A percentile compares a stretch with the other conserved stretches of the same genome.
These are phyloP conservation scores for Diaporthe caulivora DNA, from an alignment of 2,329 filamentous ascomycete species.

Conservation along the genomic window DNA sequence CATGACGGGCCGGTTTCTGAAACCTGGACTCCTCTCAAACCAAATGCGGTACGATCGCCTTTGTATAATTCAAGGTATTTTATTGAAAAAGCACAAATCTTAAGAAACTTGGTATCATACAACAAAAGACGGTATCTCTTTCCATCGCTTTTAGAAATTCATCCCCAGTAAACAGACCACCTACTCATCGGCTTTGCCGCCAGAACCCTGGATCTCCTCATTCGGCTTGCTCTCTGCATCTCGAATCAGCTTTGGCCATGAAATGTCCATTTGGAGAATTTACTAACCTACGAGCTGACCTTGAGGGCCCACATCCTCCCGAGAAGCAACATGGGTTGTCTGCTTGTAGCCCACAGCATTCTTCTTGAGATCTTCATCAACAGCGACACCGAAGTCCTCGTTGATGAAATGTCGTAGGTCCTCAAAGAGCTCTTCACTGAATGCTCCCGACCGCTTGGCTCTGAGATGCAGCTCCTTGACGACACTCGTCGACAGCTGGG, in stretches of 20 bases:
- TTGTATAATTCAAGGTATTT: background rate
- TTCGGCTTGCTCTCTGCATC: background rate
- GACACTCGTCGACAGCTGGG: slow-evolving; percentile 20
- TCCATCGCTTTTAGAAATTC: slow-evolving; percentile 6
- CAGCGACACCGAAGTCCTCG: background rate
- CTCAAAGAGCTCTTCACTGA: slow-evolving; percentile 35
- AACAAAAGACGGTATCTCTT: slow-evolving; percentile 4
- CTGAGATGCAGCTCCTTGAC: slow-evolving; percentile 40
- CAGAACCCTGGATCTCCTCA: background rate
- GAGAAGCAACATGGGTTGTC: background rate
- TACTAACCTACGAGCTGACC: background rate
- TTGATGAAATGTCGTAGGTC: slow-evolving; percentile 30
- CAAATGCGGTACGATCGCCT: no score
- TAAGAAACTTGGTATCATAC: slow-evolving; percentile 32
- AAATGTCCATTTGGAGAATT: no score
- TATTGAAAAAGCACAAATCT: background rate
- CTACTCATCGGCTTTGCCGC: background rate
- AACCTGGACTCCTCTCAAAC: no score
- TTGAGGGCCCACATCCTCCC: background rate
- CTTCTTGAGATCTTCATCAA: slow-evolving; percentile 15
- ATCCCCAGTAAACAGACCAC: background rate
- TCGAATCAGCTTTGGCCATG: background rate
- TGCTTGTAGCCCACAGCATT: slow-evolving; percentile 27
- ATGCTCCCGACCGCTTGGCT: slow-evolving; percentile 41
- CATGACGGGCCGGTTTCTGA: background rate